A percentile compares a stretch with the other conserved stretches of the same genome.
Evolutionary conservation across 352 stramenopile genomes (phyloP).

Genomic region (Globisporangium takayamanum): DNA sequence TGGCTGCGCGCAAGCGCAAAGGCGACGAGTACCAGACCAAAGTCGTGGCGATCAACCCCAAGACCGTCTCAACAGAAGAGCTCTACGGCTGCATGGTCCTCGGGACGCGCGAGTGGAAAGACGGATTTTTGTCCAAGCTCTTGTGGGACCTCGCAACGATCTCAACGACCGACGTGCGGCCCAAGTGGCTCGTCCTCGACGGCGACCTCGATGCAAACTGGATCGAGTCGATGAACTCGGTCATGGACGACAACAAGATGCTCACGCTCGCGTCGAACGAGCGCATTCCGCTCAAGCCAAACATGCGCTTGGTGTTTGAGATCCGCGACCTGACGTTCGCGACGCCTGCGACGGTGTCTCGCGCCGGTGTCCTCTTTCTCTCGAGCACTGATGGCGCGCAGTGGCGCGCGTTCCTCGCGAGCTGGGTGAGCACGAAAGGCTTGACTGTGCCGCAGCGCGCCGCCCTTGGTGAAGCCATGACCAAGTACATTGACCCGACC

Average conservation of each 20-base stretch:
- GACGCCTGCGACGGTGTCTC: slow-evolving; percentile 92
- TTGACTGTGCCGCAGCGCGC: slow-evolving; percentile 46
- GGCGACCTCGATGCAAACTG: slow-evolving; percentile 84
- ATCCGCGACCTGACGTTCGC: slow-evolving; percentile 93
- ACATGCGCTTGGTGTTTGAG: slow-evolving; percentile 96
- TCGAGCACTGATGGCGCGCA: slow-evolving; percentile 89
- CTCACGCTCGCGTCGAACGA: slow-evolving; percentile 92
- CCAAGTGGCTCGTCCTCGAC: slow-evolving; percentile 96
- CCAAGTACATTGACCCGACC: slow-evolving; percentile 85
- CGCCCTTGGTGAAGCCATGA: slow-evolving; percentile 51
- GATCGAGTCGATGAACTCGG: slow-evolving; percentile 89
- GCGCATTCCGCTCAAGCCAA: slow-evolving; percentile 91
- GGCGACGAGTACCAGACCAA: slow-evolving; percentile 57
- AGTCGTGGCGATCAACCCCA: slow-evolving; percentile 91
- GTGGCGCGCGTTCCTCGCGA: slow-evolving; percentile 90
- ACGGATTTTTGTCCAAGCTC: slow-evolving; percentile 92
- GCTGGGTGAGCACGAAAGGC: slow-evolving; percentile 82
- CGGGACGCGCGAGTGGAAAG: slow-evolving; percentile 93
- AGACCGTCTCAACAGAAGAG: slow-evolving; percentile 94
- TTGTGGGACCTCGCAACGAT: slow-evolving; percentile 88
- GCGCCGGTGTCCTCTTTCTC: slow-evolving; percentile 94
- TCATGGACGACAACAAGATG: slow-evolving; percentile 90
- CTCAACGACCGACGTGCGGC: slow-evolving; percentile 45
- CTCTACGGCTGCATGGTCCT: slow-evolving; percentile 96
- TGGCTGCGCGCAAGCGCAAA: slow-evolving; percentile 70